Evolutionary conservation across 805 yeast species (phyloP), one percentile per base, ranked within the genome.

Genomic region (Monosporozyma aquatica): DNA sequence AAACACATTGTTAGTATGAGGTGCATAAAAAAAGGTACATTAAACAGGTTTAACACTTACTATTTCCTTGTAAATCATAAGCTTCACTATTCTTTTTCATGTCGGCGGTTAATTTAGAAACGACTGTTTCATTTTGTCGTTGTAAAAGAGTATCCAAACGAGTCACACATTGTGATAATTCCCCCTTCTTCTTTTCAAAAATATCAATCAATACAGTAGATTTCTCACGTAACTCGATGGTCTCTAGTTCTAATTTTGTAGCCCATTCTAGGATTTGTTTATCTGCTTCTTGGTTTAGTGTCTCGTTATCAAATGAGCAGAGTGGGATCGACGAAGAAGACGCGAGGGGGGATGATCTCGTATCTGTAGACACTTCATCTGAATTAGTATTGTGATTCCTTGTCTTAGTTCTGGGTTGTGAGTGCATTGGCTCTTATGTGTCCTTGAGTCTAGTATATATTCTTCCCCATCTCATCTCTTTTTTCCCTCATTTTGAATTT

Each of bases 221-320:
- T 25, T 59, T 56, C 10, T 64, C 64, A 33, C 73, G 55, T 21
- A 71, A 49, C 24, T 70, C 75, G 2, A 69, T 56, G 11, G 70
- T 62, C 45, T 75, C 79, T 40, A 74, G 45, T 47, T 75, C 80
- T 15, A 75, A 51, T 27, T 68, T 65, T 5, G 72, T 66, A 0
- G 78, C 78, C 79, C 78, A 74, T 48, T 58, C 57, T 9, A 66
- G 55, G 25, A 56, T 66, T 58, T 59, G 70, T 48, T 55, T 59
- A 37, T 58, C 64, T 28, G 62, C 53, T 35, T 53, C 61, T 17
- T 41, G 29, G 11, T 18, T 32, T 20, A 20, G 22, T 53, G 58
- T 39, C 38, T 15, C 17, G 8, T 27, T 44, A 13, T 25, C 35
- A 38, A 20, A 38, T 25, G 25, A 21, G 14, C 41, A 32, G 13